A percentile compares a stretch with the other conserved stretches of the same genome.
Evolutionary conservation across 768 basidiomycete species (phyloP).

Genomic region (Mycena alexandri): DNA sequence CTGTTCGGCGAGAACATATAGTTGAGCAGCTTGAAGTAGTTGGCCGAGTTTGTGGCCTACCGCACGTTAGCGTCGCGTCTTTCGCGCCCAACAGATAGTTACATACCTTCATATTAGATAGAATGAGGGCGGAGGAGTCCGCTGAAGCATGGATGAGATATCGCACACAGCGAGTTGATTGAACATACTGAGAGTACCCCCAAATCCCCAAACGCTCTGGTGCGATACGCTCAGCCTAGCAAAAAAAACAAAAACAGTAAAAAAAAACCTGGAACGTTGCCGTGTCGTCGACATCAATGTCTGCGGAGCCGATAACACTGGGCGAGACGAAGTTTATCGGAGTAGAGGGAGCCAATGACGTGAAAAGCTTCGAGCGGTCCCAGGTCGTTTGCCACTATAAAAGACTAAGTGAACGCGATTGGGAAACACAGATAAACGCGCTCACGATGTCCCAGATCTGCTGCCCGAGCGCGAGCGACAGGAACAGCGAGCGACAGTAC

Average conservation of each 20-base stretch:
- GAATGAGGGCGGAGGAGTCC: slow-evolving; percentile 74
- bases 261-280: no score
- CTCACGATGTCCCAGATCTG: slow-evolving; percentile 70
- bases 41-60: slow-evolving; percentile 63
- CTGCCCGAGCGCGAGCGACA: no score
- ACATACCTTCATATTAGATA: slow-evolving; percentile 75
- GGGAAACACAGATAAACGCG: no score
- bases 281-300: slow-evolving; percentile 72
- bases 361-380: slow-evolving; percentile 66
- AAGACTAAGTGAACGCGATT: no score
- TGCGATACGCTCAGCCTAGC: no score
- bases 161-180: slow-evolving; percentile 2
- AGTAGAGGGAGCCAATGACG: slow-evolving; percentile 56
- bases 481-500: slow-evolving; percentile 37
- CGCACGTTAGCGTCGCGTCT: neutral
- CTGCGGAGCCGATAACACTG: slow-evolving; percentile 67
- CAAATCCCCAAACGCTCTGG: slow-evolving; percentile 77
- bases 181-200: slow-evolving; percentile 70
- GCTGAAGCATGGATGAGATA: slow-evolving; percentile 53
- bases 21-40: slow-evolving; percentile 70
- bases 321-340: slow-evolving; percentile 73
- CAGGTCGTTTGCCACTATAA: slow-evolving; percentile 73
- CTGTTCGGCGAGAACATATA: slow-evolving; percentile 73
- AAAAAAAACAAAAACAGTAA: no score
- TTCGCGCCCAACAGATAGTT: no score